A percentile compares a stretch with the other conserved stretches of the same genome.
phyloP scores from a whole-genome alignment of 176 grass and related monocot genomes.

The Paspalum vaginatum region DNA sequence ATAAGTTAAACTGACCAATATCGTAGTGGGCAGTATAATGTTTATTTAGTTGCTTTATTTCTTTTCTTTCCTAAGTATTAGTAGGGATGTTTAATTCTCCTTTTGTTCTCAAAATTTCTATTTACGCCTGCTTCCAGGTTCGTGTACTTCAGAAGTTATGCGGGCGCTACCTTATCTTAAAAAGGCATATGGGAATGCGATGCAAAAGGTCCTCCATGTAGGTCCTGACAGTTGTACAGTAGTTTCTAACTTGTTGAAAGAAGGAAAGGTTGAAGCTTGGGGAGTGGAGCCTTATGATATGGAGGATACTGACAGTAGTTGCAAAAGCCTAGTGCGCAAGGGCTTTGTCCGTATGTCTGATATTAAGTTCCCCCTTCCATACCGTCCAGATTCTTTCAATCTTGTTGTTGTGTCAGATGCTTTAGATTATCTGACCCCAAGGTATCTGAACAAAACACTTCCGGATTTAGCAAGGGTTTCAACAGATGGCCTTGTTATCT shows the following conservation, averaged over 20 bases:
- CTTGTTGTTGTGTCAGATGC: slow-evolving; percentile 96
- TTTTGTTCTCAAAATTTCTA: slow-evolving; percentile 23
- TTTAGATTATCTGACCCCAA: slow-evolving; percentile 90
- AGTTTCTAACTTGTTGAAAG: slow-evolving; percentile 86
- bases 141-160: slow-evolving; percentile 87
- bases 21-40: not conserved
- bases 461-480: slow-evolving; percentile 93
- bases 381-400: slow-evolving; percentile 92
- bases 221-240: slow-evolving; percentile 86
- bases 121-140: slow-evolving; percentile 55
- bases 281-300: slow-evolving; percentile 97
- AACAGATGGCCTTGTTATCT: slow-evolving; percentile 86
- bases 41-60: not conserved
- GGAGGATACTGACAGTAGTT: slow-evolving; percentile 86
- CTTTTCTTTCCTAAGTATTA: not conserved
- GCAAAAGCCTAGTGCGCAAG: slow-evolving; percentile 97
- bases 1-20: not conserved
- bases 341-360: slow-evolving; percentile 86
- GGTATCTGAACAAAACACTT: slow-evolving; percentile 96
- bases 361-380: slow-evolving; percentile 94
- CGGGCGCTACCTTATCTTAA: slow-evolving; percentile 80
- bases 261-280: slow-evolving; percentile 84
- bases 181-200: slow-evolving; percentile 72
- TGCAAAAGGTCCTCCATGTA: slow-evolving; percentile 81
- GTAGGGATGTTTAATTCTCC: not conserved